Percentiles rank a stretch among this genome's conserved stretches.
phyloP scores from a whole-genome alignment of 495 filamentous ascomycete species.

The Aspergillus funiculosus region DNA sequence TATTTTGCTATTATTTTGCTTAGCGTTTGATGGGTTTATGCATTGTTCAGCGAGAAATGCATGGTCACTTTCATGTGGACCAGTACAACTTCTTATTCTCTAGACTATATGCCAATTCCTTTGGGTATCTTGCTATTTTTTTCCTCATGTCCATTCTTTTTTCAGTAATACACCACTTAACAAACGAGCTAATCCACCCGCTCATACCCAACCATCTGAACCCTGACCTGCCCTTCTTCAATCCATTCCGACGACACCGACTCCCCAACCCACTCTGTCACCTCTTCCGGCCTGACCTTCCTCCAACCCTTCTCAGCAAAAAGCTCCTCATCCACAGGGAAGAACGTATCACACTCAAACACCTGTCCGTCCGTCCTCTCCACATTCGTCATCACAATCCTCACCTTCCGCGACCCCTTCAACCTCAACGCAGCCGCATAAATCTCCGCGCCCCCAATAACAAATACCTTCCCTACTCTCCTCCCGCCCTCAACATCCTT shows the following conservation, averaged over 20 bases:
- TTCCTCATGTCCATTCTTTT: too few species aligned
- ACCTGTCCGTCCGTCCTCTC: slow-evolving; percentile 40
- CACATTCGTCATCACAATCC: slow-evolving; percentile 46
- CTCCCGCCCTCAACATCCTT: slow-evolving; percentile 19
- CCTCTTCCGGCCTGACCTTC: slow-evolving; percentile 31
- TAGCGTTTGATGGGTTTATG: background rate
- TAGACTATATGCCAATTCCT: too few species aligned
- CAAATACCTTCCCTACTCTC: slow-evolving; percentile 55
- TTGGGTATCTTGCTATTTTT: background rate
- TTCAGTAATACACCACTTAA: background rate
- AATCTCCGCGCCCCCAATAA: slow-evolving; percentile 87
- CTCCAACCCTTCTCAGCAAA: slow-evolving; percentile 31
- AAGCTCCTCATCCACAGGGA: slow-evolving; percentile 51
- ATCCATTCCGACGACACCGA: slow-evolving; percentile 36
- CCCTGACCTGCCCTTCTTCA: slow-evolving; percentile 36
- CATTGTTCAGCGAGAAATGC: background rate
- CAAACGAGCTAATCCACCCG: slow-evolving; percentile 15
- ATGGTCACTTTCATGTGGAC: background rate
- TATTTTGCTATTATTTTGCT: background rate
- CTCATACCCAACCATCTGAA: slow-evolving; percentile 45
- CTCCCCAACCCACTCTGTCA: slow-evolving; percentile 44
- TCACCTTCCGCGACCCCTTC: slow-evolving; percentile 22
- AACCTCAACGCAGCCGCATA: slow-evolving; percentile 61
- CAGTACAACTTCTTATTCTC: background rate
- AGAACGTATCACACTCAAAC: slow-evolving; percentile 88